A percentile compares a stretch with the other conserved stretches of the same genome.
phyloP scores from a whole-genome alignment of 164 flowering plant genomes.

The Macadamia tetraphylla region DNA sequence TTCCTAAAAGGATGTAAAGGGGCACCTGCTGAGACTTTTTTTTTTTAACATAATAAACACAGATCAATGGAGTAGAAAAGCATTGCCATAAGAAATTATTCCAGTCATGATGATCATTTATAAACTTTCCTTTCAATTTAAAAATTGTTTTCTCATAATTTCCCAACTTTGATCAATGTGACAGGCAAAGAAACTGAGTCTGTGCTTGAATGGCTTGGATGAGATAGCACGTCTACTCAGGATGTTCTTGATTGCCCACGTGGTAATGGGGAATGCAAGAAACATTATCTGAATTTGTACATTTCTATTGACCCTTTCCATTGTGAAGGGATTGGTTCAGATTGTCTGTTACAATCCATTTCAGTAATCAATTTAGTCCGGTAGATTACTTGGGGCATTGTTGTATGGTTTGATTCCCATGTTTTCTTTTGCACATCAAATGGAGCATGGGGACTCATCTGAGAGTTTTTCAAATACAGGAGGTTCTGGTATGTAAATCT shows the following conservation, averaged over 20 bases:
- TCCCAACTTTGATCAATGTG: background rate
- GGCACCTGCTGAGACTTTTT: no score
- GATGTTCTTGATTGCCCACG: background rate
- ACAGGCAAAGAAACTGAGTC: slow-evolving; percentile 11
- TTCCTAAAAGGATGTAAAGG: no score
- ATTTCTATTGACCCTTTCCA: slow-evolving; percentile 6
- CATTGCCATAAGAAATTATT: background rate
- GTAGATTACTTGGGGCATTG: slow-evolving; percentile 5
- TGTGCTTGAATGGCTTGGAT: background rate
- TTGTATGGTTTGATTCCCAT: slow-evolving; percentile 2
- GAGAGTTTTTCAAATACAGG: slow-evolving; percentile 38
- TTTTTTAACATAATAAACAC: no score
- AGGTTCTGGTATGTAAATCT: slow-evolving; percentile 41
- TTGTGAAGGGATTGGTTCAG: slow-evolving; percentile 4
- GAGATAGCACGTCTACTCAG: background rate
- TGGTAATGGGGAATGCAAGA: background rate
- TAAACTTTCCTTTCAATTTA: background rate
- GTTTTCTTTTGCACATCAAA: slow-evolving; percentile 45
- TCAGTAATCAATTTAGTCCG: background rate
- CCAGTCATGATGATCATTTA: background rate
- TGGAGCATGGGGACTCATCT: slow-evolving; percentile 49
- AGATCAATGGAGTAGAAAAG: no score
- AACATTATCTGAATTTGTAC: background rate
- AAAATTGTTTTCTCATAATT: background rate
- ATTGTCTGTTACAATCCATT: background rate